Evolutionary conservation across 495 filamentous ascomycete genomes (phyloP).

Genomic region (Pseudomonodictys pantanalensis): DNA sequence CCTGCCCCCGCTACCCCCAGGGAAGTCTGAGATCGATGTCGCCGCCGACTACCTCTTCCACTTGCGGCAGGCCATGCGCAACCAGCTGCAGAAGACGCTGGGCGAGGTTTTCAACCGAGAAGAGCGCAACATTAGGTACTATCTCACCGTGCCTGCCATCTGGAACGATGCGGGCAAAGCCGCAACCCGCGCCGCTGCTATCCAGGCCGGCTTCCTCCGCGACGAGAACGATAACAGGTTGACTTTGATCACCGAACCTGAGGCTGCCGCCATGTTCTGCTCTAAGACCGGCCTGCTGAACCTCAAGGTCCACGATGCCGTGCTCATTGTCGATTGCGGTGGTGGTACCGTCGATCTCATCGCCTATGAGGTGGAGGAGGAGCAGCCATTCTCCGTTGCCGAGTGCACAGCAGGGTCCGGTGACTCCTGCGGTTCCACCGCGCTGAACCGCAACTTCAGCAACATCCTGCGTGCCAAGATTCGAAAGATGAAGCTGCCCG

Average conservation of each 20-base stretch:
- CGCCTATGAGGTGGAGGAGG: conserved; percentile 73
- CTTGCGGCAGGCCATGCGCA: conserved; percentile 69
- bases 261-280: conserved; percentile 71
- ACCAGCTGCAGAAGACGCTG: conserved; percentile 70
- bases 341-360: conserved; percentile 75
- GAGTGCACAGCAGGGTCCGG: conserved; percentile 74
- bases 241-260: conserved; percentile 68
- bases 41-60: conserved; percentile 76
- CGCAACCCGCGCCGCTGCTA: conserved; percentile 66
- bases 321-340: conserved; percentile 73
- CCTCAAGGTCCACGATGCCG: conserved; percentile 70
- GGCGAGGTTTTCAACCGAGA: conserved; percentile 74
- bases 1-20: conserved; percentile 68
- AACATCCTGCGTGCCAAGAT: conserved; percentile 75
- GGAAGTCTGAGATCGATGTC: conserved; percentile 75
- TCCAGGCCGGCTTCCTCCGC: conserved; percentile 70
- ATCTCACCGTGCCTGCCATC: conserved; percentile 70
- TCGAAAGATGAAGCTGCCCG: conserved; percentile 73
- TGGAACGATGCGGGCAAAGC: conserved; percentile 78
- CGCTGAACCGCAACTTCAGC: conserved; percentile 71
- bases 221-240: conserved; percentile 74
- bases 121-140: conserved; percentile 72
- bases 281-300: conserved; percentile 71
- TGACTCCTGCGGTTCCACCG: conserved; percentile 71
- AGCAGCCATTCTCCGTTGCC: conserved; percentile 69